Base-by-base conservation (phyloP, 257 asterid species). In the Fraxinus anomala region DNA sequence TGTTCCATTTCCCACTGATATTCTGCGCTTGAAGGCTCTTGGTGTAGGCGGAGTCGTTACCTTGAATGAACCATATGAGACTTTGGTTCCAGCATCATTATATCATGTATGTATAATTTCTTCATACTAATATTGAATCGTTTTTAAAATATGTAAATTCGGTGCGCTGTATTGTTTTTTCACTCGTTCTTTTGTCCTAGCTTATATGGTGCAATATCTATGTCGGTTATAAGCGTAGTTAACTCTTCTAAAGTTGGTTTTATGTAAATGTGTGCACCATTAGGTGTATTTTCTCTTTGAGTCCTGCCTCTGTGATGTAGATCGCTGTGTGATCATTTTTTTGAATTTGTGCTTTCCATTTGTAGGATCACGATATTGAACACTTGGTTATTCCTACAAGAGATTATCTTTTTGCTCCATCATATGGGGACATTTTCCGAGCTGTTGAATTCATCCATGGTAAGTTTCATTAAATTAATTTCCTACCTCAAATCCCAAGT, bases 371-470 rank as follows among this genome's bases (percentile, higher is more conserved):
- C 54, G 63, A 63, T 76, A 91, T 95, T 21, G 88, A 90, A 82
- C 99, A 95, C 87, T 85, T 95, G 89, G 89, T 95, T 81, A 92
- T 95, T 81, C 98, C 99, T 28, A 95, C 99, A 17, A 86, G 98
- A 86, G 99, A 95, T 82, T 92, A 95, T 85, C 96, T 95, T 71
- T 95, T 95, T 86, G 99, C 99, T 83, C 99, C 99, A 30, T 86
- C 90, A 11, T 82, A 82, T 54, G 83, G 83, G 72, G 92, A 92
- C 86, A 92, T 95, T 33, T 78, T 84, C 83, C 94, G 79, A 82
- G 99, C 99, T 75, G 94, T 95, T 49, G 90, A 91, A 74, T 95
- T 95, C 83, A 95, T 95, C 79, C 94, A 87, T 68, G 85, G 98
- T 90, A 83, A 85, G 87, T 49, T 44, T 74, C 49, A 36, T 24